Conservation (phyloP, 2,329 filamentous ascomycete genomes). For the Aspergillus novoparasiticus region DNA sequence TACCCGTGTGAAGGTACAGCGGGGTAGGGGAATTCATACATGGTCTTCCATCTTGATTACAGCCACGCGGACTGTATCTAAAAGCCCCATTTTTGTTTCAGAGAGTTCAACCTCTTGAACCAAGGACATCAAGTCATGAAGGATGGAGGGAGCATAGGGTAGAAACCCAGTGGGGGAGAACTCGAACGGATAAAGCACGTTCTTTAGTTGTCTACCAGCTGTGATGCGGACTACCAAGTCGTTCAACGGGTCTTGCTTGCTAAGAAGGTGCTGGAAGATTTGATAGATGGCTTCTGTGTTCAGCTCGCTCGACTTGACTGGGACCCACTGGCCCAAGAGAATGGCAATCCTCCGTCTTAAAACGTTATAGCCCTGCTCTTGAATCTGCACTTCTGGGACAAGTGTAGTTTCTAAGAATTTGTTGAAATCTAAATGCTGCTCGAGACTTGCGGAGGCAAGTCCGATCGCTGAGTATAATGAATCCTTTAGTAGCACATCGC, state of each 20-base stretch:
- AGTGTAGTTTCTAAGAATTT: slow-evolving; percentile 74
- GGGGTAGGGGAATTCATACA: slow-evolving; percentile 41
- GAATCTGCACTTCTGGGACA: slow-evolving; percentile 74
- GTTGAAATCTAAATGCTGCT: slow-evolving; percentile 80
- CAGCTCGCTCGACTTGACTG: slow-evolving; percentile 70
- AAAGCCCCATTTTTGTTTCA: slow-evolving; percentile 86
- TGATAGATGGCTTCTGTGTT: slow-evolving; percentile 78
- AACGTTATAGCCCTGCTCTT: slow-evolving; percentile 71
- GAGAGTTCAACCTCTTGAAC: slow-evolving; percentile 77
- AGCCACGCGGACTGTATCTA: slow-evolving; percentile 81
- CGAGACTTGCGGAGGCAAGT: slow-evolving; percentile 75
- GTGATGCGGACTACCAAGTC: slow-evolving; percentile 92
- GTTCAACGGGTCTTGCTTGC: slow-evolving; percentile 75
- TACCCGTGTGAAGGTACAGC: neutral
- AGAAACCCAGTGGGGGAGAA: slow-evolving; percentile 75
- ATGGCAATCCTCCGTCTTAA: slow-evolving; percentile 86
- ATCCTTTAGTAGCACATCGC: slow-evolving; percentile 82
- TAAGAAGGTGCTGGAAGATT: slow-evolving; percentile 84
- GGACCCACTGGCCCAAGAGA: slow-evolving; percentile 84
- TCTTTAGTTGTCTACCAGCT: slow-evolving; percentile 79
- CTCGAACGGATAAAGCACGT: slow-evolving; percentile 80
- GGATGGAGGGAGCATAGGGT: slow-evolving; percentile 73
- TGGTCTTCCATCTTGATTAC: slow-evolving; percentile 80
- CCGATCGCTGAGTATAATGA: slow-evolving; percentile 94
- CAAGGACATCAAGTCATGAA: slow-evolving; percentile 74